Percentiles rank a stretch among this genome's conserved stretches.
These are phyloP conservation scores for Fusarium redolens DNA, from an alignment of 2,329 filamentous ascomycete genomes.

Conservation along the genomic window DNA sequence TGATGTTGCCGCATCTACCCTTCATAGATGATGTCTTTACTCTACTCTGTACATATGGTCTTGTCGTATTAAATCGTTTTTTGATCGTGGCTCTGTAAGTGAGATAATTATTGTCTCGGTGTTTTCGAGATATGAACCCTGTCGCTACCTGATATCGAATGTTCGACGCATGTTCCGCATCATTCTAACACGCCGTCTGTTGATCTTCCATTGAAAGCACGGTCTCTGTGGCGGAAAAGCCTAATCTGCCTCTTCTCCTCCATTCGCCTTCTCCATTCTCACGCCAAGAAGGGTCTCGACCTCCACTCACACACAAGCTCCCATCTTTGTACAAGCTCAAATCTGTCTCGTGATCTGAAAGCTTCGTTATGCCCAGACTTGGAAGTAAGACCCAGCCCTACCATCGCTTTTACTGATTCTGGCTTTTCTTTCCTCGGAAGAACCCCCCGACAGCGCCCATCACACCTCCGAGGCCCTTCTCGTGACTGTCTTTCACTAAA, in stretches of 20 bases:
- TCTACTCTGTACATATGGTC: neutral
- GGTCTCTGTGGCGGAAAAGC: slow-evolving; percentile 22
- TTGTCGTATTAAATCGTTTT: neutral
- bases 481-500: slow-evolving; percentile 63
- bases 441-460: slow-evolving; percentile 69
- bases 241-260: slow-evolving; percentile 6
- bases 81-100: neutral
- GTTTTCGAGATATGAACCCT: neutral
- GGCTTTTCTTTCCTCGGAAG: slow-evolving; percentile 62
- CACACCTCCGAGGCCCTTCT: slow-evolving; percentile 65
- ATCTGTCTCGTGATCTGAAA: slow-evolving; percentile 9
- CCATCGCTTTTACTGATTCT: neutral
- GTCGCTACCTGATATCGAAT: slow-evolving; percentile 34
- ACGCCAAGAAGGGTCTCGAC: slow-evolving; percentile 37
- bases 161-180: slow-evolving; percentile 37
- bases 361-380: slow-evolving; percentile 1
- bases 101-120: neutral
- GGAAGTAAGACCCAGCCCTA: neutral
- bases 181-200: slow-evolving; percentile 8
- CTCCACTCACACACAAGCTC: slow-evolving; percentile 21
- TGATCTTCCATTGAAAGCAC: slow-evolving; percentile 14
- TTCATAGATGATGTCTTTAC: neutral
- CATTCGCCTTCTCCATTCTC: slow-evolving; percentile 29
- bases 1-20: slow-evolving; percentile 16
- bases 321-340: slow-evolving; percentile 25